Percentiles rank a stretch among this genome's conserved stretches.
These are phyloP conservation scores for Rubus parviflorus DNA, from an alignment of 306 rosid species.

Conservation along the genomic window DNA sequence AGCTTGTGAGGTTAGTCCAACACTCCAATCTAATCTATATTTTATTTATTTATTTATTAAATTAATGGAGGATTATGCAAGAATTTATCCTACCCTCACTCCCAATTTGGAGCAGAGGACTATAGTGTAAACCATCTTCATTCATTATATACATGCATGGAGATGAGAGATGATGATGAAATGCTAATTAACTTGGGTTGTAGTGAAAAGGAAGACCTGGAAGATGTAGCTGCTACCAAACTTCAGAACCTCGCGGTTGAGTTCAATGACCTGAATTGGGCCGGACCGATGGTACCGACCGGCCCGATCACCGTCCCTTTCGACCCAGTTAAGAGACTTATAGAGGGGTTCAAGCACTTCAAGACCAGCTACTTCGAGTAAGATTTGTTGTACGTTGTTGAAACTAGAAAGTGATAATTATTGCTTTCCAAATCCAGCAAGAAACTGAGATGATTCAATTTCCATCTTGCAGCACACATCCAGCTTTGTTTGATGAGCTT, in stretches of 20 bases:
- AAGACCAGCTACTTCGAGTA: slow-evolving; percentile 44
- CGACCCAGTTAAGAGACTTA: slow-evolving; percentile 31
- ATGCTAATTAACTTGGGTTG: not conserved
- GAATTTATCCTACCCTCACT: too few species aligned
- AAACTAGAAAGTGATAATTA: too few species aligned
- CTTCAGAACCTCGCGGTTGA: slow-evolving; percentile 38
- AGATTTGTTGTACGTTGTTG: not conserved
- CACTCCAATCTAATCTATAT: not conserved
- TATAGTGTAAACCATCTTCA: too few species aligned
- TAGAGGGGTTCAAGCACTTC: slow-evolving; percentile 39
- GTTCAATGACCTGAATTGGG: slow-evolving; percentile 6
- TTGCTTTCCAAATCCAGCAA: not conserved
- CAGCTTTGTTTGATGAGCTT: slow-evolving; percentile 20
- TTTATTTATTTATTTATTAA: not conserved
- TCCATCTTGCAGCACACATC: slow-evolving; percentile 37
- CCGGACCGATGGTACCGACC: not conserved
- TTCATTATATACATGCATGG: too few species aligned
- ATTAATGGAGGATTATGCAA: not conserved
- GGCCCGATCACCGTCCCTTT: not conserved
- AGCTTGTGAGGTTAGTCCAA: not conserved
- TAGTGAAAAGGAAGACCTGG: slow-evolving; percentile 46
- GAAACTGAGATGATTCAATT: not conserved
- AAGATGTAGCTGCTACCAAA: slow-evolving; percentile 29
- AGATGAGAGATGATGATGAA: too few species aligned
- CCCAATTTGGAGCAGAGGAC: too few species aligned